phyloP scores from a whole-genome alignment of 164 flowering plant genomes.

The Tetracentron sinense region DNA sequence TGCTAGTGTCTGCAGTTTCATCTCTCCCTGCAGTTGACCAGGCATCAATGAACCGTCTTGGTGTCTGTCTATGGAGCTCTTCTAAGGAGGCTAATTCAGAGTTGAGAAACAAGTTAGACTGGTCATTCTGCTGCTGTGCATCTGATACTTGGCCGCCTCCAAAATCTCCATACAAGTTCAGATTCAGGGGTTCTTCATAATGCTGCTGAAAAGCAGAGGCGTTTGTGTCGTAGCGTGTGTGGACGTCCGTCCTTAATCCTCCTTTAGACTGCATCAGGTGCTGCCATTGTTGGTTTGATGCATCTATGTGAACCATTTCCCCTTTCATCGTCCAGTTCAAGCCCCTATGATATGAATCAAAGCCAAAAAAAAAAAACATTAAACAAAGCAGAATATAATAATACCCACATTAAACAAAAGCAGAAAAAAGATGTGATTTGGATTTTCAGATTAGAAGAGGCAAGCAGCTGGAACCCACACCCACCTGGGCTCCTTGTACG shows the following conservation, averaged over 20 bases:
- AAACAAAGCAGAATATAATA: background rate
- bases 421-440: background rate
- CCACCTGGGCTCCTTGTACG: conserved; percentile 43
- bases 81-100: conserved; percentile 15
- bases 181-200: conserved; percentile 21
- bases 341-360: conserved; percentile 32
- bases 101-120: conserved; percentile 26
- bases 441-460: background rate
- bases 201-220: conserved; percentile 18
- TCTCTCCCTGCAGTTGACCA: conserved; percentile 43
- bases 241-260: conserved; percentile 18
- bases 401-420: background rate
- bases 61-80: conserved; percentile 19
- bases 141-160: conserved; percentile 5
- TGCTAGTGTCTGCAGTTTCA: conserved; percentile 9
- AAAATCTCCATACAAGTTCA: conserved; percentile 21
- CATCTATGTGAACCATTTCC: conserved; percentile 16
- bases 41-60: conserved; percentile 59
- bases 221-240: conserved; percentile 1
- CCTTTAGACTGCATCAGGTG: conserved; percentile 28
- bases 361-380: conserved; percentile 4
- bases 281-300: conserved; percentile 36
- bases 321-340: conserved; percentile 53
- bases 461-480: conserved; percentile 1
- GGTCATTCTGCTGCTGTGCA: conserved; percentile 19